Conservation (phyloP, 106 monocot species). For the Dendrobium officinale region DNA sequence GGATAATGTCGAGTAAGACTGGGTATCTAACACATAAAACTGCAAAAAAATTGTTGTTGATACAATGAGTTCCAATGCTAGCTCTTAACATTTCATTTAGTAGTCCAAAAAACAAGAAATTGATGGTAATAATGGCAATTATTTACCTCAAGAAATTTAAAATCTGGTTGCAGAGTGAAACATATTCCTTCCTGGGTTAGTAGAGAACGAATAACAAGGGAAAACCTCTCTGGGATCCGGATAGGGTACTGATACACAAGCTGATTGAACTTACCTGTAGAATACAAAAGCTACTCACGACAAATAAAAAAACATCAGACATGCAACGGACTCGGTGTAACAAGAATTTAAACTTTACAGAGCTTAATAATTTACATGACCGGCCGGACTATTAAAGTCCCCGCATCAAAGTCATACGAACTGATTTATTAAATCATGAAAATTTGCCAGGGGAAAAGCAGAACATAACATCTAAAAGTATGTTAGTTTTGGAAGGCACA, state of each 20-base stretch:
- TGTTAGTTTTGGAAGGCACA: background rate
- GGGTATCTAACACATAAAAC: background rate
- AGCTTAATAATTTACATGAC: background rate
- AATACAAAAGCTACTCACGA: background rate
- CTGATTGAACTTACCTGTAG: conserved; percentile 96
- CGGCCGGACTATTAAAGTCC: background rate
- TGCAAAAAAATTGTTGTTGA: background rate
- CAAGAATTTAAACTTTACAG: background rate
- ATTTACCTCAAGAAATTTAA: conserved; percentile 98
- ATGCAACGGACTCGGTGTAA: background rate
- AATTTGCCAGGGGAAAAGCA: background rate
- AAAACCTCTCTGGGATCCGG: conserved; percentile 97
- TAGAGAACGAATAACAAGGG: conserved; percentile 96
- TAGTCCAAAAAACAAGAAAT: background rate
- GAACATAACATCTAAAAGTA: background rate
- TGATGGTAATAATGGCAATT: background rate
- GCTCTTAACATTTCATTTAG: background rate
- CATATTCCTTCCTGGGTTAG: conserved; percentile 99
- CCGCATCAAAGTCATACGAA: background rate
- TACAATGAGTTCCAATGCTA: background rate
- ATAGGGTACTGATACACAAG: conserved; percentile 97
- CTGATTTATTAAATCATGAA: background rate
- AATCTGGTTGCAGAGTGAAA: conserved; percentile 86
- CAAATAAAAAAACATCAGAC: background rate
- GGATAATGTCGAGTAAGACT: background rate